A percentile compares a stretch with the other conserved stretches of the same genome.
Conservation (phyloP, 73 alveolate genomes). For the Diophrys appendiculata region DNA sequence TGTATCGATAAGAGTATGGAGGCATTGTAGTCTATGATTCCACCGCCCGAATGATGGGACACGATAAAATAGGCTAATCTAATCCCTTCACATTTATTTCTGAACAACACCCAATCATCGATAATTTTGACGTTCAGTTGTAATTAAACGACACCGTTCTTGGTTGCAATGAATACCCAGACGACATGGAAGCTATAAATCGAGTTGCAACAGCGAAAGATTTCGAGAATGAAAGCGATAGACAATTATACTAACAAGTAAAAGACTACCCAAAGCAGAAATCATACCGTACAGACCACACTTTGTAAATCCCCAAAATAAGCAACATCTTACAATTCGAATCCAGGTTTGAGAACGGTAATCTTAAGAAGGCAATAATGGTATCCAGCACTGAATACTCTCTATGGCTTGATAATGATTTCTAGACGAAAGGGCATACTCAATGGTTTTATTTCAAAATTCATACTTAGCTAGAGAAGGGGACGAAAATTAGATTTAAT, state of each 20-base stretch:
- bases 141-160: background rate
- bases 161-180: background rate
- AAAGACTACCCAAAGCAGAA: background rate
- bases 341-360: conserved; percentile 99
- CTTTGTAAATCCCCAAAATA: background rate
- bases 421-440: conserved; percentile 66
- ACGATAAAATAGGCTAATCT: background rate
- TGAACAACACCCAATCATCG: too few species aligned
- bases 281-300: background rate
- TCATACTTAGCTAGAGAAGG: background rate
- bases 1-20: background rate
- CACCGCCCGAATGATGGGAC: background rate
- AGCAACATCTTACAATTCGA: conserved; percentile 1
- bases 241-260: background rate
- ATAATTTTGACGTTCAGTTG: background rate
- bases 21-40: background rate
- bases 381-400: conserved; percentile 89
- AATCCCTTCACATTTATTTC: background rate
- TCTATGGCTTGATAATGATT: conserved; percentile 96
- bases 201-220: background rate
- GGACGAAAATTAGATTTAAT: conserved; percentile 76
- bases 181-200: background rate
- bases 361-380: conserved; percentile 88
- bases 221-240: background rate
- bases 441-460: conserved; percentile 98